Percentiles rank a stretch among this genome's conserved stretches.
Evolutionary conservation across 2,329 filamentous ascomycete genomes (phyloP).

Genomic region (Colletotrichum limetticola): DNA sequence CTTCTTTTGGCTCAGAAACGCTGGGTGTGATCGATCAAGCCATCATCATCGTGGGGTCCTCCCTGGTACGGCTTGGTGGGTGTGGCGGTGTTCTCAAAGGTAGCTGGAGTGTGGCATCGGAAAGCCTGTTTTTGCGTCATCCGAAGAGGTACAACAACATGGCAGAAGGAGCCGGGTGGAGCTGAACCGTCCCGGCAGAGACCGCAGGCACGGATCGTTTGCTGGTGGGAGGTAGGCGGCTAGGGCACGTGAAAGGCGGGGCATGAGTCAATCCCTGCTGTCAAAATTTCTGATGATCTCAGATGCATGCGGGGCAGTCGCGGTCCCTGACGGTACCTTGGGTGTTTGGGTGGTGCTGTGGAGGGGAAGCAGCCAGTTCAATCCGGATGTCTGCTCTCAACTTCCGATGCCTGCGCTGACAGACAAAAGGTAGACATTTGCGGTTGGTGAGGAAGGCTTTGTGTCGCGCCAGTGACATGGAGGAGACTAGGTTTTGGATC

Average conservation of each 20-base stretch:
- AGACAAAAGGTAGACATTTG: no score
- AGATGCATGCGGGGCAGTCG: constrained; percentile 34
- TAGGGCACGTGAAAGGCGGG: constrained; percentile 34
- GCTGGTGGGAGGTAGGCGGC: neutral
- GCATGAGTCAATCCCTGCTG: constrained; percentile 30
- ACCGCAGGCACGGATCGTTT: constrained; percentile 15
- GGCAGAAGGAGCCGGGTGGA: neutral
- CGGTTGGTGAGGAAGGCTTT: neutral
- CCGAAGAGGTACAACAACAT: neutral
- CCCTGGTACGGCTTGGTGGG: neutral
- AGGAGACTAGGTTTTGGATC: neutral
- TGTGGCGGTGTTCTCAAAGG: neutral
- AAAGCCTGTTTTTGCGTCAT: constrained; percentile 11
- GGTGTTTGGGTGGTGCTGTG: neutral
- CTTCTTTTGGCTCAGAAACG: neutral
- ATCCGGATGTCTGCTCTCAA: neutral
- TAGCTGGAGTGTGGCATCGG: neutral
- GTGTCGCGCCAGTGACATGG: neutral
- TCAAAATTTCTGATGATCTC: constrained; percentile 35
- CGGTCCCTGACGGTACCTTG: neutral
- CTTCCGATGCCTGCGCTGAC: neutral
- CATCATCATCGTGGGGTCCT: constrained; percentile 27
- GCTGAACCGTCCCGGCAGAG: neutral
- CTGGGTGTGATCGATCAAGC: constrained; percentile 20
- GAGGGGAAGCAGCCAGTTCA: constrained; percentile 12